Base-by-base conservation (phyloP, 306 rosid species). In the Citrullus colocynthis region DNA sequence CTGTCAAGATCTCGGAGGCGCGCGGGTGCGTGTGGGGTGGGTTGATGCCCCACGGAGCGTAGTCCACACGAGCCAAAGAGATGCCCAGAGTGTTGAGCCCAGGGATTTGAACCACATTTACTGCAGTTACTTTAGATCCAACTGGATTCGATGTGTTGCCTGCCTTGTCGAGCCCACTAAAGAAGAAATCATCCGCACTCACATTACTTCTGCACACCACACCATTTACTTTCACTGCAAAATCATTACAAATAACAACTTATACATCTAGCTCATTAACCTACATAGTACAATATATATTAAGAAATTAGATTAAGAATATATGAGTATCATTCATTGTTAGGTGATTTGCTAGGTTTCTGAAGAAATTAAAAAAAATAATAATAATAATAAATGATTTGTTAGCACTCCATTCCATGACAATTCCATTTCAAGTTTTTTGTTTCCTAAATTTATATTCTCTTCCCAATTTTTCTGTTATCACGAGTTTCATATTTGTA, bases 1-100 rank as follows among this genome's bases (percentile, higher is more conserved):
- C 67, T 0, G 85, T 76, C 65, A 85, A 28, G 75, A 85, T 56
- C 78, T 81, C 85, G 60, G 85, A 59, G 75, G 85, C 87, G 0
- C 87, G 85, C 45, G 87, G 87, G 63, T 85, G 87, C 36, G 83
- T 85, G 83, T 85, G 87, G 15, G 85, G 87, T 62, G 87, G 83
- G 77, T 85, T 85, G 77, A 76, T 32, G 0, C 87, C 87, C 14
- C 67, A 57, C 0, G 83, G 74, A 15, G 81, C 77, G 13, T 79
- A 85, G 74, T 85, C 87, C 0, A 84, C 45, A 30, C 87, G 83
- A 0, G 77, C 77, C 5, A 84, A 80, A 14, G 87, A 84, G 59
- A 85, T 79, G 14, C 81, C 85, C 1, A 85, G 79, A 9, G 87
- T 81, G 83, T 85, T 85, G 28, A 85, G 79, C 7, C 87, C 87